Conservation (phyloP, 805 yeast species). For the Zygosaccharomyces lentus region DNA sequence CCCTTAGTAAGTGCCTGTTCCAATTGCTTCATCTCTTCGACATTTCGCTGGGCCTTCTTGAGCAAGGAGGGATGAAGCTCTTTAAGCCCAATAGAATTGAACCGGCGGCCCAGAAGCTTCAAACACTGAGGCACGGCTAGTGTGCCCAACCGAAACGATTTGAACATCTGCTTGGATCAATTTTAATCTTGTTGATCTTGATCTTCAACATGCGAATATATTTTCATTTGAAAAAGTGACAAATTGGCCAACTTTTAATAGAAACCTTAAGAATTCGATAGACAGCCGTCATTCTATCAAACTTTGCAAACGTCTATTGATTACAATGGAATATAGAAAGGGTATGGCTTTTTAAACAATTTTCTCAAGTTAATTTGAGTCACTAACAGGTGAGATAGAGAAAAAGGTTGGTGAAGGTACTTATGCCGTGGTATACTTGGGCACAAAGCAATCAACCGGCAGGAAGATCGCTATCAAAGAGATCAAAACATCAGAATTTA, state of each 20-base stretch:
- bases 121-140: neutral
- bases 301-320: no score
- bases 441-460: slow-evolving; percentile 45
- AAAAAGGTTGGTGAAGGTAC: slow-evolving; percentile 98
- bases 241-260: neutral
- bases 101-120: neutral
- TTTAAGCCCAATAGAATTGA: slow-evolving; percentile 13
- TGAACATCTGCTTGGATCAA: neutral
- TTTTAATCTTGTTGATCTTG: neutral
- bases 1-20: slow-evolving; percentile 43
- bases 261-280: neutral
- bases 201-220: slow-evolving; percentile 1
- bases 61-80: slow-evolving; percentile 50
- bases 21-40: slow-evolving; percentile 39
- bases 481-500: slow-evolving; percentile 89
- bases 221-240: slow-evolving; percentile 1
- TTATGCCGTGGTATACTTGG: slow-evolving; percentile 92
- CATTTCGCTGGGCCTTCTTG: slow-evolving; percentile 43
- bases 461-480: slow-evolving; percentile 86
- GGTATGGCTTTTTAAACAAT: slow-evolving; percentile 14
- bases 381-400: slow-evolving; percentile 38
- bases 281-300: neutral
- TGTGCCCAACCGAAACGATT: neutral
- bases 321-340: slow-evolving; percentile 21
- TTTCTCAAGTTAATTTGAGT: neutral